A percentile compares a stretch with the other conserved stretches of the same genome.
Conservation (phyloP, 352 stramenopile species). For the Globisporangium recalcitrans region DNA sequence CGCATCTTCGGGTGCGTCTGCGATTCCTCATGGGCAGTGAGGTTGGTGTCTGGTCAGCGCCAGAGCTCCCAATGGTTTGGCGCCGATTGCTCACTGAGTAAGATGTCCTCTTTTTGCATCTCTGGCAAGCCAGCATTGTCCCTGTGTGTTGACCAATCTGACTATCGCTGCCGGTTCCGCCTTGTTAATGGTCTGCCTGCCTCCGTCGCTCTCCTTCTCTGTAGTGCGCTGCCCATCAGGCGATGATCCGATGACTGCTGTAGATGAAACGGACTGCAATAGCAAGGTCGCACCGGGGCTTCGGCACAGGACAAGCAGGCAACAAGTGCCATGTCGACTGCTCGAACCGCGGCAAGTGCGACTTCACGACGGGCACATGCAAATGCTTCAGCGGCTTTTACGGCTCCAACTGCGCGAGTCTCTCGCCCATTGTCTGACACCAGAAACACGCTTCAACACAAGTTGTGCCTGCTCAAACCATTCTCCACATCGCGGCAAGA, state of each 20-base stretch:
- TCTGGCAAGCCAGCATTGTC: background rate
- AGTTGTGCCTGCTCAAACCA: background rate
- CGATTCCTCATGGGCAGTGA: slow-evolving; percentile 71
- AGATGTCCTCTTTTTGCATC: slow-evolving; percentile 2
- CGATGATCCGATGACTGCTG: slow-evolving; percentile 76
- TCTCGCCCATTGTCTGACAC: slow-evolving; percentile 39
- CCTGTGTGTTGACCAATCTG: background rate
- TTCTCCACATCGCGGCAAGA: background rate
- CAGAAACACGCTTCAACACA: background rate
- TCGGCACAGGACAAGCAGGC: slow-evolving; percentile 28
- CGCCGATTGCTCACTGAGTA: slow-evolving; percentile 77
- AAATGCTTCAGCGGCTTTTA: slow-evolving; percentile 72
- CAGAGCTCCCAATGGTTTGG: slow-evolving; percentile 89
- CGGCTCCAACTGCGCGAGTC: slow-evolving; percentile 70
- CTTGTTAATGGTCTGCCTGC: background rate
- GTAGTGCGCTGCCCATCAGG: slow-evolving; percentile 81
- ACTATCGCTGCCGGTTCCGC: background rate
- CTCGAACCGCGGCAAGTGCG: slow-evolving; percentile 70
- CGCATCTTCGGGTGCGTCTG: slow-evolving; percentile 74
- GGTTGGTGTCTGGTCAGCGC: slow-evolving; percentile 59
- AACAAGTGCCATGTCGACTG: slow-evolving; percentile 78
- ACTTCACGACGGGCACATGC: slow-evolving; percentile 62
- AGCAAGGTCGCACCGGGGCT: slow-evolving; percentile 35
- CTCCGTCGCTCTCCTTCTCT: background rate
- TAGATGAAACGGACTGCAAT: slow-evolving; percentile 85